A percentile compares a stretch with the other conserved stretches of the same genome.
These are phyloP conservation scores for Chalciporus sphaerocephalus DNA, from an alignment of 768 basidiomycete species.

Conservation along the genomic window DNA sequence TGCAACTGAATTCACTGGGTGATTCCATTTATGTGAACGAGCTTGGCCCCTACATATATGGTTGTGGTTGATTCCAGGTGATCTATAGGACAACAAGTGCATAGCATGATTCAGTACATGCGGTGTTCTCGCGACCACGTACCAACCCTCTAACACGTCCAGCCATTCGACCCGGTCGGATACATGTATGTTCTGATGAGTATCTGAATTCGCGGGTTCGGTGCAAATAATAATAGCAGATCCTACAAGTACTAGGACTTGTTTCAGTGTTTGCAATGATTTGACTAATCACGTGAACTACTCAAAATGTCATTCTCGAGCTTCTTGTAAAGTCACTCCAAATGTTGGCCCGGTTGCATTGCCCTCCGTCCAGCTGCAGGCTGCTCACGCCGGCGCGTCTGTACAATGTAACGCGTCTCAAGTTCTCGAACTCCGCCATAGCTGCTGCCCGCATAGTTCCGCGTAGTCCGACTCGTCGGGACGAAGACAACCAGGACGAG, in stretches of 20 bases:
- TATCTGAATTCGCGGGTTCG: too few relatives aligned
- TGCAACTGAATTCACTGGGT: background rate
- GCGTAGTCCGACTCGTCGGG: background rate
- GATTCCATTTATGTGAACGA: too few relatives aligned
- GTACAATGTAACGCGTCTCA: constrained; percentile 9
- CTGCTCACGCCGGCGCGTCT: constrained; percentile 8
- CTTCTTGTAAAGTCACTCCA: background rate
- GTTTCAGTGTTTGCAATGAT: background rate
- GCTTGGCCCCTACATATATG: too few relatives aligned
- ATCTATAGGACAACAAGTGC: too few relatives aligned
- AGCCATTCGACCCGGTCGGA: too few relatives aligned
- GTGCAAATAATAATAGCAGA: too few relatives aligned
- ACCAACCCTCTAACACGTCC: too few relatives aligned
- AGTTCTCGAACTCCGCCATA: constrained; percentile 21
- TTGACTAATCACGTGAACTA: background rate
- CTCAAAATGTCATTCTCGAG: background rate
- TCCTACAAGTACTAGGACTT: too few relatives aligned
- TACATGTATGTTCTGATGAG: too few relatives aligned
- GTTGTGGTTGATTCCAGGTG: too few relatives aligned
- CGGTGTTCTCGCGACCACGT: too few relatives aligned
- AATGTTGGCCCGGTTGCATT: constrained; percentile 24
- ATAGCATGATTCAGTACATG: too few relatives aligned
- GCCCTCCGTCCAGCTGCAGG: constrained; percentile 11
- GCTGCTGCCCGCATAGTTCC: constrained; percentile 10
- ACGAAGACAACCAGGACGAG: background rate